Percentiles rank a stretch among this genome's conserved stretches.
These are phyloP conservation scores for Raddia distichophylla DNA, from an alignment of 176 grass and related monocot genomes.

Conservation along the genomic window DNA sequence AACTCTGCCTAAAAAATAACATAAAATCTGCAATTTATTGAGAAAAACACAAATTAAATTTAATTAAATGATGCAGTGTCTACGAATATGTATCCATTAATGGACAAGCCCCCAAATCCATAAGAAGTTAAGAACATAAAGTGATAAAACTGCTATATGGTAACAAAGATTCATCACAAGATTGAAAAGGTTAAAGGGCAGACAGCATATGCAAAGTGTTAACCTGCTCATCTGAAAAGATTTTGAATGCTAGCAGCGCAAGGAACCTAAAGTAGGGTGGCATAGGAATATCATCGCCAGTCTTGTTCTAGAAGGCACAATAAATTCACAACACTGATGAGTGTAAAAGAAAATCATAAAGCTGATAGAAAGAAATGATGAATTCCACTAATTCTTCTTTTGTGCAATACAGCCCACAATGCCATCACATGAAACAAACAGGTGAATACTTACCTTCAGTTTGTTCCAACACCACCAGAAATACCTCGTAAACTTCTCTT, in stretches of 20 bases:
- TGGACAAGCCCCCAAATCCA: conserved; percentile 12
- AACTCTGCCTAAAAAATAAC: background rate
- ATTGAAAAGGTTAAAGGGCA: conserved; percentile 1
- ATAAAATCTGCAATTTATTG: conserved; percentile 6
- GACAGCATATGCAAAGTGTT: conserved; percentile 33
- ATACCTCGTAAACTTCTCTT: conserved; percentile 89
- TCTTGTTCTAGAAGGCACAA: conserved; percentile 59
- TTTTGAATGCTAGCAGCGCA: conserved; percentile 93
- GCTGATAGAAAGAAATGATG: conserved; percentile 3
- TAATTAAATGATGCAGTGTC: conserved; percentile 9
- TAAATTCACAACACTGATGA: conserved; percentile 34
- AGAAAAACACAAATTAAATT: background rate
- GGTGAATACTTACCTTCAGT: conserved; percentile 61
- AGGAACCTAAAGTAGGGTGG: conserved; percentile 95
- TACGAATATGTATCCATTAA: background rate
- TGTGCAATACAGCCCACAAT: background rate
- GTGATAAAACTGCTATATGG: background rate
- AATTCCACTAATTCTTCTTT: conserved; percentile 26
- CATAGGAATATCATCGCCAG: conserved; percentile 71
- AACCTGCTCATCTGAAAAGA: conserved; percentile 93
- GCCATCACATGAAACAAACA: conserved; percentile 23
- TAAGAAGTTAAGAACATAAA: conserved; percentile 8
- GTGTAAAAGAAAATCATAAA: conserved; percentile 22
- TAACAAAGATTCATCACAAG: conserved; percentile 14
- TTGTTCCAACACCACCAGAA: conserved; percentile 99